Evolutionary conservation across 2,329 filamentous ascomycete genomes (phyloP).

Genomic region (Aspergillus pseudoterreus): DNA sequence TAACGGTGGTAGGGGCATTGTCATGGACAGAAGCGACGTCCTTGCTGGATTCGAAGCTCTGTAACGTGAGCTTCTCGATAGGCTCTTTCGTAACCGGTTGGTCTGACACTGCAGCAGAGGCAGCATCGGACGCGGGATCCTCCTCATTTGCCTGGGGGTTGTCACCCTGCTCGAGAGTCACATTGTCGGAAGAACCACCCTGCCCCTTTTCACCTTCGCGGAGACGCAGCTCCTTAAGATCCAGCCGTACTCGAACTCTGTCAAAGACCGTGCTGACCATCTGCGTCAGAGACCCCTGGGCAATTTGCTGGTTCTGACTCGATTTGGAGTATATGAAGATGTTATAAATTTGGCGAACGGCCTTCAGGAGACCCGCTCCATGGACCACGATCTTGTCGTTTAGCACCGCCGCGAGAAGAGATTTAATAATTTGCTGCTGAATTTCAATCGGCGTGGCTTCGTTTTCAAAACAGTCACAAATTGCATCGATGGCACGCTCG

Average conservation of each 20-base stretch:
- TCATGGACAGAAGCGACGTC: conserved; percentile 65
- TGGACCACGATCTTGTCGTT: conserved; percentile 99
- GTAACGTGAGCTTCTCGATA: conserved; percentile 60
- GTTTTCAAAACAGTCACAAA: conserved; percentile 98
- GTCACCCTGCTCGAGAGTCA: conserved; percentile 37
- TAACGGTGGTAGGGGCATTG: conserved; percentile 65
- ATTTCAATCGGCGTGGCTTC: conserved; percentile 89
- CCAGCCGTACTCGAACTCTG: conserved; percentile 78
- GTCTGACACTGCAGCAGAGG: conserved; percentile 31
- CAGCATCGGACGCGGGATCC: conserved; percentile 43
- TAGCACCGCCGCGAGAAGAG: conserved; percentile 85
- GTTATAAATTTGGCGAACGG: conserved; percentile 97
- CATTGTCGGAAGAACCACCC: conserved; percentile 32
- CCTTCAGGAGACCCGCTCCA: conserved; percentile 90
- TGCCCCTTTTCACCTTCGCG: conserved; percentile 35
- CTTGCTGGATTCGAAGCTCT: conserved; percentile 66
- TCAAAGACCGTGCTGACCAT: conserved; percentile 99
- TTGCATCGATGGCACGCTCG: conserved; percentile 96
- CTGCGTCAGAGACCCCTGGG: conserved; percentile 92
- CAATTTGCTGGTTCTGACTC: conserved; percentile 92
- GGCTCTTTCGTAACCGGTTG: conserved; percentile 52
- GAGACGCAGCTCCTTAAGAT: conserved; percentile 77
- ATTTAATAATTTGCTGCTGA: conserved; percentile 97
- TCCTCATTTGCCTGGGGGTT: conserved; percentile 45
- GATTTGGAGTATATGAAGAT: conserved; percentile 95